Conservation (phyloP, 371 early-diverging fungal species). For the Entomophthora muscae region DNA sequence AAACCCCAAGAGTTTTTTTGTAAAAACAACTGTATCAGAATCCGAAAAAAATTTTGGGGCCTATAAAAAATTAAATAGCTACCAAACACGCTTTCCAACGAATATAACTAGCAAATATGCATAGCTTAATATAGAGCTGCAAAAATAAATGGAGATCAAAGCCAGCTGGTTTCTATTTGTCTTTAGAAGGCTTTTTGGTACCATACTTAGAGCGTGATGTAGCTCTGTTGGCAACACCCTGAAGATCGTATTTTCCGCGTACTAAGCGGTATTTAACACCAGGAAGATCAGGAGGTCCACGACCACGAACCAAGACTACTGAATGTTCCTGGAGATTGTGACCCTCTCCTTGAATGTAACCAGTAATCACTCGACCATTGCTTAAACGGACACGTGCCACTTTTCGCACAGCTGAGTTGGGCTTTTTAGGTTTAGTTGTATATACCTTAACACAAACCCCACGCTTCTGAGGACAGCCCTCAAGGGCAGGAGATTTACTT, state of each 20-base stretch:
- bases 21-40: too few species aligned
- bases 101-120: too few species aligned
- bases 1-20: too few species aligned
- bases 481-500: conserved; percentile 75
- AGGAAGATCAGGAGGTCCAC: conserved; percentile 80
- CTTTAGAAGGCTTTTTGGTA: conserved; percentile 53
- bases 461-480: conserved; percentile 69
- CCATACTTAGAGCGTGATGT: conserved; percentile 88
- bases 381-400: conserved; percentile 71
- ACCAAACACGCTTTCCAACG: too few species aligned
- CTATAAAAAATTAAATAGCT: too few species aligned
- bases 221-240: conserved; percentile 75
- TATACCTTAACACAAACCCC: conserved; percentile 93
- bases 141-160: too few species aligned
- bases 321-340: conserved; percentile 95
- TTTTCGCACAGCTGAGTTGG: conserved; percentile 82
- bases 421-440: conserved; percentile 83
- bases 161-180: conserved; percentile 13
- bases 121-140: too few species aligned
- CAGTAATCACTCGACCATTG: conserved; percentile 72
- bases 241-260: conserved; percentile 85
- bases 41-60: too few species aligned
- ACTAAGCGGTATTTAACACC: conserved; percentile 91
- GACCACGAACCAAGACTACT: conserved; percentile 87
- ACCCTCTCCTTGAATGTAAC: conserved; percentile 96